phyloP scores from a whole-genome alignment of 345 rosid genomes.

The Arabis alpina region DNA sequence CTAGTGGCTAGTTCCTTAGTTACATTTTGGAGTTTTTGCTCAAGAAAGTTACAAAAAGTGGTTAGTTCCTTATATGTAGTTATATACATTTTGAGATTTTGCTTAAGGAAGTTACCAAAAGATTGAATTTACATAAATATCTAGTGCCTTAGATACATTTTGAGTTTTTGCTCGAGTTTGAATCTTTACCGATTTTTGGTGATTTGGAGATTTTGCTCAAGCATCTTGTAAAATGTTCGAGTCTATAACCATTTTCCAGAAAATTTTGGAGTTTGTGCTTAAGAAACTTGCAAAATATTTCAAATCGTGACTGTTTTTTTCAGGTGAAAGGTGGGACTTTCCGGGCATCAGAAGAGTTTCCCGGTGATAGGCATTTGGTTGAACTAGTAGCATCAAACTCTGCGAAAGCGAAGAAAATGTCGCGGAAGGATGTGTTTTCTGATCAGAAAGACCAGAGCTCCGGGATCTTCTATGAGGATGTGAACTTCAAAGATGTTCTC shows the following conservation, averaged over 20 bases:
- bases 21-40: too few species aligned
- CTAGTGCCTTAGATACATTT: too few species aligned
- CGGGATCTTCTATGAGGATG: conserved; percentile 53
- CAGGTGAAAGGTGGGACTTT: conserved; percentile 74
- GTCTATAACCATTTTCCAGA: neutral
- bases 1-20: too few species aligned
- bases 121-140: neutral
- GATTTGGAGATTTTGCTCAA: too few species aligned
- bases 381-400: conserved; percentile 60
- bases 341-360: conserved; percentile 66
- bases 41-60: neutral
- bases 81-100: neutral
- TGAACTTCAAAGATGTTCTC: conserved; percentile 63
- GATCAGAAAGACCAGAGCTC: conserved; percentile 32
- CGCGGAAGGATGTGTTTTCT: conserved; percentile 23
- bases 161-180: too few species aligned
- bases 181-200: too few species aligned
- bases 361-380: conserved; percentile 58
- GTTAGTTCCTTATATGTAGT: too few species aligned
- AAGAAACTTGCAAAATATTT: neutral
- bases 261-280: neutral
- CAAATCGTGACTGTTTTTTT: neutral
- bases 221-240: neutral
- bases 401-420: conserved; percentile 4
- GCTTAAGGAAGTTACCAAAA: neutral